Percentiles rank a stretch among this genome's conserved stretches.
These are phyloP conservation scores for Trichosporon ovoides DNA, from an alignment of 1,284 basidiomycete genomes.

Conservation along the genomic window DNA sequence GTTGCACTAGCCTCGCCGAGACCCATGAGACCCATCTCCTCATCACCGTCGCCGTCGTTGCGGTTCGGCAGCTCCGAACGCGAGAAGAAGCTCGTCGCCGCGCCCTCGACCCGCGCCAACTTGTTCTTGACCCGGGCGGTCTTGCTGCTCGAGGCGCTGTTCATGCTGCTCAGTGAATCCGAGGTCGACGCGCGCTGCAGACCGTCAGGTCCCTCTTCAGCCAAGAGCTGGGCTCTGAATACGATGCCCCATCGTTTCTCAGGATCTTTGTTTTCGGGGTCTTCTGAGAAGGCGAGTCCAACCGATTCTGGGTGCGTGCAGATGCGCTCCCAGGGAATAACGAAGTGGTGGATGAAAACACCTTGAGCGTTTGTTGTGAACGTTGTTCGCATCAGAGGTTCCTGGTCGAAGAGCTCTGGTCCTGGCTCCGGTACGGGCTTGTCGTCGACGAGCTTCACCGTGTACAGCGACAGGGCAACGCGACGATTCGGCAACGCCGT, in stretches of 20 bases:
- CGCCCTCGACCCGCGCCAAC: neutral
- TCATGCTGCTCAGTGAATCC: neutral
- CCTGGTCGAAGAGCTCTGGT: slow-evolving; percentile 31
- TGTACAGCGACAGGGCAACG: slow-evolving; percentile 33
- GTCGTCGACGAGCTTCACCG: slow-evolving; percentile 18
- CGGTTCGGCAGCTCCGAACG: slow-evolving; percentile 14
- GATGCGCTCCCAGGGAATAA: slow-evolving; percentile 63
- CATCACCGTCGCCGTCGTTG: slow-evolving; percentile 20
- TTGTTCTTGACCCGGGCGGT: neutral
- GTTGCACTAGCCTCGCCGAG: slow-evolving; percentile 21
- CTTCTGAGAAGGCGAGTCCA: slow-evolving; percentile 58
- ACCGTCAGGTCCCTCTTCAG: slow-evolving; percentile 10
- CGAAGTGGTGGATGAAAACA: slow-evolving; percentile 61
- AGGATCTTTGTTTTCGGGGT: slow-evolving; percentile 47
- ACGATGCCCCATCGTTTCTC: slow-evolving; percentile 21
- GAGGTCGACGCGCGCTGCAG: slow-evolving; percentile 6
- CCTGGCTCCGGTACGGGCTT: slow-evolving; percentile 21
- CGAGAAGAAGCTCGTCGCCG: slow-evolving; percentile 14
- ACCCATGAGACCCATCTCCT: slow-evolving; percentile 24
- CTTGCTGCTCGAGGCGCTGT: neutral
- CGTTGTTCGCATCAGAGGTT: slow-evolving; percentile 55
- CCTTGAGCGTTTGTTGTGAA: slow-evolving; percentile 62
- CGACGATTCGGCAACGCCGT: slow-evolving; percentile 34
- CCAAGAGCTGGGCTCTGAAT: slow-evolving; percentile 23
- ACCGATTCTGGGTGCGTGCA: slow-evolving; percentile 58